phyloP scores from a whole-genome alignment of 176 grass and related monocot species.

The Luzula sylvatica region DNA sequence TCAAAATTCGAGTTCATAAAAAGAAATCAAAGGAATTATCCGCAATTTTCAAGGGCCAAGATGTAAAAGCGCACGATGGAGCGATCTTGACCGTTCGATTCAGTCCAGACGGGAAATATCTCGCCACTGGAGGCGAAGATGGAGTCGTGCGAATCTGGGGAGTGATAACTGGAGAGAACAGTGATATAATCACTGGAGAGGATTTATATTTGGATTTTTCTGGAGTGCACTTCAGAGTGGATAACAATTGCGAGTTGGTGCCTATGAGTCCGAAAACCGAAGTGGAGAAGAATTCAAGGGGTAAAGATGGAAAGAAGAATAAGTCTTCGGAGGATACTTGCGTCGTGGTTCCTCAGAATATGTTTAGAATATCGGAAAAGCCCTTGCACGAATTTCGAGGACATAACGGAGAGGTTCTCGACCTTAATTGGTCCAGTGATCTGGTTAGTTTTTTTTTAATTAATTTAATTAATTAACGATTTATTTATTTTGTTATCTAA shows the following conservation, averaged over 20 bases:
- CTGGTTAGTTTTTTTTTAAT: conserved; percentile 38
- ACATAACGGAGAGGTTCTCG: conserved; percentile 67
- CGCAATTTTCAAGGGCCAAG: conserved; percentile 58
- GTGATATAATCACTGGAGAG: conserved; percentile 32
- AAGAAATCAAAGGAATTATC: conserved; percentile 70
- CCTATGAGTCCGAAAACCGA: conserved; percentile 20
- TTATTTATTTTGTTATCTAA: conserved; percentile 6
- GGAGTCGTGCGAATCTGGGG: conserved; percentile 68
- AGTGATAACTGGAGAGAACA: conserved; percentile 31
- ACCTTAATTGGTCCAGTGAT: conserved; percentile 74
- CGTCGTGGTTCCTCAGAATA: conserved; percentile 54
- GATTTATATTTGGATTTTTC: conserved; percentile 51
- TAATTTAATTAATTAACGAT: background rate
- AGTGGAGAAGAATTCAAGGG: conserved; percentile 25
- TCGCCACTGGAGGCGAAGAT: conserved; percentile 77
- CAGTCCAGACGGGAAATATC: conserved; percentile 68
- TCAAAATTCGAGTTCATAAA: conserved; percentile 50
- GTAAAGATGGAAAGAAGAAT: conserved; percentile 38
- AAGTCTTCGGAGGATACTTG: conserved; percentile 42
- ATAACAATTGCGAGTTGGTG: conserved; percentile 32
- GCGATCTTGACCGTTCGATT: conserved; percentile 84
- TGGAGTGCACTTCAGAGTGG: conserved; percentile 50
- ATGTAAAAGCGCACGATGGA: conserved; percentile 74
- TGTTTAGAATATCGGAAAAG: conserved; percentile 57
- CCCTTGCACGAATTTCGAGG: conserved; percentile 67